Conservation (phyloP, 2,329 filamentous ascomycete genomes). For the Cercospora berteroae region DNA sequence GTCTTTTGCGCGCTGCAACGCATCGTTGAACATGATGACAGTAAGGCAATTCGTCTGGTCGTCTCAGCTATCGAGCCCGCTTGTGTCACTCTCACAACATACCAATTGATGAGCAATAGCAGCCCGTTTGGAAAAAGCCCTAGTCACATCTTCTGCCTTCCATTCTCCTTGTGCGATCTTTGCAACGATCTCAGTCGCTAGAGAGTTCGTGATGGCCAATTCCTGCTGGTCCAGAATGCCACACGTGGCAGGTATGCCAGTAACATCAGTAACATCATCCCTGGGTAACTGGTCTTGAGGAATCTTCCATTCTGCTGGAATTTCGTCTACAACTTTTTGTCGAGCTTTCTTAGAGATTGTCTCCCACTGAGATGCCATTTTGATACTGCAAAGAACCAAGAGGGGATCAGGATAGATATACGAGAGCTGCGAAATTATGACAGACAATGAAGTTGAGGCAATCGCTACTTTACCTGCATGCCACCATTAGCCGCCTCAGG, state of each 20-base stretch:
- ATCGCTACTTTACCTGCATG: background rate
- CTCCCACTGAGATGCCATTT: conserved; percentile 41
- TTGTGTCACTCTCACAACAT: conserved; percentile 7
- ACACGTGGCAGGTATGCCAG: conserved; percentile 53
- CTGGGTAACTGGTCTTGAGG: conserved; percentile 53
- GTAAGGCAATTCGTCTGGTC: conserved; percentile 59
- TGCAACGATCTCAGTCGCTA: conserved; percentile 42
- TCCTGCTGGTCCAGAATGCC: conserved; percentile 58
- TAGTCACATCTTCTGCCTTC: conserved; percentile 53
- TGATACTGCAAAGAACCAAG: background rate
- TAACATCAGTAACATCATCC: conserved; percentile 53
- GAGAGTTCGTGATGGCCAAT: conserved; percentile 49
- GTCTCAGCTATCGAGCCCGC: background rate
- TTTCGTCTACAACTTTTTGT: conserved; percentile 47
- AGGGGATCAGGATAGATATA: background rate
- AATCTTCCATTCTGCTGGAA: conserved; percentile 59
- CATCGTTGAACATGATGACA: conserved; percentile 56
- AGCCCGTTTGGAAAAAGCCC: conserved; percentile 56
- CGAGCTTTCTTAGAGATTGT: conserved; percentile 46
- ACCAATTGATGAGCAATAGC: conserved; percentile 57
- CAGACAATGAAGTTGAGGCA: background rate
- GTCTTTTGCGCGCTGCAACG: conserved; percentile 51
- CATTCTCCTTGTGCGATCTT: conserved; percentile 45
- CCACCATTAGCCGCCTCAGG: background rate
- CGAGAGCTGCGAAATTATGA: background rate